These are phyloP conservation scores for Cryptosporidium felis DNA, from an alignment of 169 alveolate species.

Conservation along the genomic window DNA sequence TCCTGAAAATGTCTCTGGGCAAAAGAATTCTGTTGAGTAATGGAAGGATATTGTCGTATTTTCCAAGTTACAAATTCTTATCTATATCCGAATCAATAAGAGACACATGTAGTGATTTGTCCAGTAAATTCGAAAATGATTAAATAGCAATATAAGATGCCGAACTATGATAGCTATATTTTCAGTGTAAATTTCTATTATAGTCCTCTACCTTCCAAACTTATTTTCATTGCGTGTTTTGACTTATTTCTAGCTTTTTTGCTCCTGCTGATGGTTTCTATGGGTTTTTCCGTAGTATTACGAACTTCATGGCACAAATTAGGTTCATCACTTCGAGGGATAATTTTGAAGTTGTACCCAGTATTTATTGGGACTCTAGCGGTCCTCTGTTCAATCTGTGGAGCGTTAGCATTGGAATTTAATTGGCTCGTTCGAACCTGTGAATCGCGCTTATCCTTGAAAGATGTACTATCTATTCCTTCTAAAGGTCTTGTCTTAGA, in stretches of 20 bases:
- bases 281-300: background rate
- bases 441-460: background rate
- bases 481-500: constrained; percentile 6
- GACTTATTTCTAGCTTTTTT: background rate
- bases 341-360: constrained; percentile 44
- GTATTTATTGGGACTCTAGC: constrained; percentile 46
- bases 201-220: constrained; percentile 69
- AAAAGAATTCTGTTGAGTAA: constrained; percentile 48
- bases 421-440: background rate
- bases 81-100: constrained; percentile 9
- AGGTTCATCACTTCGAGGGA: constrained; percentile 24
- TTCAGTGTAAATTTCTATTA: too few species aligned
- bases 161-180: too few species aligned
- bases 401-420: background rate
- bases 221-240: constrained; percentile 60
- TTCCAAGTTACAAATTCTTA: constrained; percentile 44
- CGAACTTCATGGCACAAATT: background rate
- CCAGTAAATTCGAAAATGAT: background rate
- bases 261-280: background rate
- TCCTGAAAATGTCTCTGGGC: constrained; percentile 36
- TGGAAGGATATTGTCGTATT: constrained; percentile 23
- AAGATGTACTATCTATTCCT: background rate
- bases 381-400: constrained; percentile 36
- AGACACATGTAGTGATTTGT: constrained; percentile 40
- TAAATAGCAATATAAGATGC: too few species aligned